Base-by-base conservation (phyloP, 1,139 yeast species). In the Yamadazyma kanchanaburiensis region DNA sequence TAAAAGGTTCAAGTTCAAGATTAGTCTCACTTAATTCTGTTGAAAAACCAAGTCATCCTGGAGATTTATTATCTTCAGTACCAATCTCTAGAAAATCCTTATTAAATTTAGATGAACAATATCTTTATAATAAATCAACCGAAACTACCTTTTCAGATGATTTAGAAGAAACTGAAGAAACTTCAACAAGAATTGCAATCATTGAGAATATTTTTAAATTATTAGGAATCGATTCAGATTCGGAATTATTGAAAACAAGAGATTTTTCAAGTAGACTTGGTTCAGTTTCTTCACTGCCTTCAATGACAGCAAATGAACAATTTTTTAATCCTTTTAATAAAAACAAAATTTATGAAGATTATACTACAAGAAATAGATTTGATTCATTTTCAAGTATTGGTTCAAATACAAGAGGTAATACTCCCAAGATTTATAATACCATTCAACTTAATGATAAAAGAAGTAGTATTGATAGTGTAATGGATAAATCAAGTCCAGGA, bases 1-100 rank as follows among this genome's bases (percentile, higher is more conserved):
- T 24, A 5, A 36, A 32, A 17, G 32, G 46, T 25, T 36, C 49
- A 1, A 48, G 62, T 11, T 79, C 89, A 2, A 64, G 86, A 34
- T 84, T 83, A 42, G 87, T 83, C 14, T 68, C 75, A 4, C 56
- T 85, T 22, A 78, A 74, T 29, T 74, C 88, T 1, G 62, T 81
- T 27, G 66, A 66, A 13, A 69, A 75, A 18, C 58, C 77, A 10
- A 82, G 84, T 36, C 70, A 64, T 34, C 95, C 96, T 0, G 96
- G 96, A 18, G 95, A 87, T 52, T 64, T 87, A 33, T 58, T 87
- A 11, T 83, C 95, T 0, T 84, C 84, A 31, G 95, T 83, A 0
- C 94, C 95, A 0, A 56, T 86, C 4, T 75, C 88, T 1, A 64
- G 89, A 40, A 62, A 69, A 35, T 46, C 66, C 0, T 58, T 60